Evolutionary conservation across 805 yeast genomes (phyloP).

Genomic region (Nakazawaea ambrosiae): DNA sequence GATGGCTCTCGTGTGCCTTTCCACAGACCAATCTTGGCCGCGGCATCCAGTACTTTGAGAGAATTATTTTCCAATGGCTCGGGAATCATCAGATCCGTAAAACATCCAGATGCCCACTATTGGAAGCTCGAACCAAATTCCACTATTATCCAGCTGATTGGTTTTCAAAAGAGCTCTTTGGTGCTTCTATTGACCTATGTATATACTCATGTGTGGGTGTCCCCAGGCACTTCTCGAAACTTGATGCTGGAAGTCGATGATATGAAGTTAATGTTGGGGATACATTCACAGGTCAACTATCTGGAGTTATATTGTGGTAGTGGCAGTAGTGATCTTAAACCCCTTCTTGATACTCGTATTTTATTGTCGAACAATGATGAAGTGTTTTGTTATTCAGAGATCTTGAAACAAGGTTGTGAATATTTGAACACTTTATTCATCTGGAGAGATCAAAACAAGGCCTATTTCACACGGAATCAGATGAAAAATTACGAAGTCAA

Average conservation of each 20-base stretch:
- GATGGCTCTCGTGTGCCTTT: background rate
- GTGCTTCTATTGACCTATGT: background rate
- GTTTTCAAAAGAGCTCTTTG: background rate
- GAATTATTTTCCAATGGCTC: background rate
- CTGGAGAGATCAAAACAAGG: constrained; percentile 34
- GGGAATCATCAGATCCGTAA: background rate
- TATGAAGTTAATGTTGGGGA: background rate
- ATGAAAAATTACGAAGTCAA: constrained; percentile 20
- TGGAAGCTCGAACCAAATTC: background rate
- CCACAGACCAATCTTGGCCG: background rate
- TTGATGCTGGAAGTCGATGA: background rate
- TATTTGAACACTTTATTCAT: constrained; percentile 56
- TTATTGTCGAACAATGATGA: constrained; percentile 37
- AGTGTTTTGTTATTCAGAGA: constrained; percentile 38
- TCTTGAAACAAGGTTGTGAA: constrained; percentile 51
- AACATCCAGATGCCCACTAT: background rate
- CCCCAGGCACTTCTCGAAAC: too few species aligned
- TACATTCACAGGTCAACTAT: background rate
- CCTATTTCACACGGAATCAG: too few species aligned
- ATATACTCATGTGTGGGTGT: background rate
- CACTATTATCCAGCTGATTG: background rate
- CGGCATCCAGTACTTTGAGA: background rate
- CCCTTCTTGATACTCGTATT: constrained; percentile 18
- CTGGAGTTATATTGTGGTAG: background rate
- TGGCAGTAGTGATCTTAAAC: too few species aligned